These are phyloP conservation scores for Nemania sp. DNA, from an alignment of 2,329 filamentous ascomycete genomes.

Conservation along the genomic window DNA sequence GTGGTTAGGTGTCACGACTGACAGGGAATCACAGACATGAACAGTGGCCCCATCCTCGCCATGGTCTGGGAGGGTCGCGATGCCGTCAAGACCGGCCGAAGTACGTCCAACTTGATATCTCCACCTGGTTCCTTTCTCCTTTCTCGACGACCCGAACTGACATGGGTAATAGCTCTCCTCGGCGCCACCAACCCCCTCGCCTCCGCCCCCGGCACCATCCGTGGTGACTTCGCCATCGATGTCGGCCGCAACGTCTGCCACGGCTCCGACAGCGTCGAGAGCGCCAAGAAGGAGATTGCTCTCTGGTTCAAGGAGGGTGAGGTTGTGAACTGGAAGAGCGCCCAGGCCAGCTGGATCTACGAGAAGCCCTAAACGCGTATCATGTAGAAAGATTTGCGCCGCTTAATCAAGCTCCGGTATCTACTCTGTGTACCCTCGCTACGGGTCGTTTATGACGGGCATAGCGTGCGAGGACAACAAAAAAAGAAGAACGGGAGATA, in stretches of 20 bases:
- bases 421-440: neutral
- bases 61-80: conserved; percentile 99
- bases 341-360: conserved; percentile 93
- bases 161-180: conserved; percentile 68
- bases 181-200: conserved; percentile 98
- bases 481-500: conserved; percentile 28
- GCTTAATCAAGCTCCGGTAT: conserved; percentile 1
- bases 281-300: conserved; percentile 98
- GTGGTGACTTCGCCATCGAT: conserved; percentile 84
- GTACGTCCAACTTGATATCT: conserved; percentile 53
- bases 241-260: conserved; percentile 99
- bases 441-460: neutral
- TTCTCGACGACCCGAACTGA: conserved; percentile 17
- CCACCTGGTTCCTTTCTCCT: neutral
- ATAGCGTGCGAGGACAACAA: conserved; percentile 25
- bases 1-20: conserved; percentile 2
- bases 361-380: conserved; percentile 70
- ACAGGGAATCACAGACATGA: conserved; percentile 73
- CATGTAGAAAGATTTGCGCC: neutral
- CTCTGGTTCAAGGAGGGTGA: conserved; percentile 96
- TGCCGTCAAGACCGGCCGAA: conserved; percentile 96
- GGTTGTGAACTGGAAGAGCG: conserved; percentile 80
- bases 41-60: conserved; percentile 93
- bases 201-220: conserved; percentile 96
- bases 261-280: conserved; percentile 98